Conservation (phyloP, 1,284 basidiomycete genomes). For the Ustilago tritici region DNA sequence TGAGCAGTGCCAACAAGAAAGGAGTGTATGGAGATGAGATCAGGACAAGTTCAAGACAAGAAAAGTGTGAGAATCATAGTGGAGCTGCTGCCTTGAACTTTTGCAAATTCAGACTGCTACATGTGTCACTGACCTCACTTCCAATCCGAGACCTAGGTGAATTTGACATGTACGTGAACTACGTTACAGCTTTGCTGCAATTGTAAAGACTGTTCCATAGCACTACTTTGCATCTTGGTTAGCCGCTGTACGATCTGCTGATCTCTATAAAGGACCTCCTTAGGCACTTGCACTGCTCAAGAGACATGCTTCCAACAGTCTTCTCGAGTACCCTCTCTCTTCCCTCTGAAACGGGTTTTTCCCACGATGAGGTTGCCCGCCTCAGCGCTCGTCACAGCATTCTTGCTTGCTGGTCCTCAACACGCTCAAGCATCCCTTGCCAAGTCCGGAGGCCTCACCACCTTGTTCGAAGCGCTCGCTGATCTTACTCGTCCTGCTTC, state of each 20-base stretch:
- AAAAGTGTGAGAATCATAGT: no score
- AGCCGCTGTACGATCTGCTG: background rate
- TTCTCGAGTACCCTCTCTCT: background rate
- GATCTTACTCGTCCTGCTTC: constrained; percentile 42
- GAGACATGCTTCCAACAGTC: background rate
- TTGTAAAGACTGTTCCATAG: background rate
- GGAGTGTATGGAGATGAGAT: no score
- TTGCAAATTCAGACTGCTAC: no score
- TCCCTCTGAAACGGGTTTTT: background rate
- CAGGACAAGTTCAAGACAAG: no score
- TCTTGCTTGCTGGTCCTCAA: constrained; percentile 27
- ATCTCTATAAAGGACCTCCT: background rate
- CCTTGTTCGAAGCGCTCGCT: constrained; percentile 45
- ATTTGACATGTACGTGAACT: no score
- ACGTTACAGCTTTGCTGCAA: background rate
- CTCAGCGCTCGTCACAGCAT: constrained; percentile 27
- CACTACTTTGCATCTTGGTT: background rate
- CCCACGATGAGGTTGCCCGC: constrained; percentile 24
- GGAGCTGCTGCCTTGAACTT: no score
- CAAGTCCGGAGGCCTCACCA: constrained; percentile 31
- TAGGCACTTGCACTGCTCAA: background rate
- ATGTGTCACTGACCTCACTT: no score
- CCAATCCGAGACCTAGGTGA: no score
- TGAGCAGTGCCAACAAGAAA: no score
- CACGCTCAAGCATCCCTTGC: constrained; percentile 38